Evolutionary conservation across 768 basidiomycete species (phyloP), one percentile per base, ranked within the genome.

Genomic region (Plicaturopsis crispa): DNA sequence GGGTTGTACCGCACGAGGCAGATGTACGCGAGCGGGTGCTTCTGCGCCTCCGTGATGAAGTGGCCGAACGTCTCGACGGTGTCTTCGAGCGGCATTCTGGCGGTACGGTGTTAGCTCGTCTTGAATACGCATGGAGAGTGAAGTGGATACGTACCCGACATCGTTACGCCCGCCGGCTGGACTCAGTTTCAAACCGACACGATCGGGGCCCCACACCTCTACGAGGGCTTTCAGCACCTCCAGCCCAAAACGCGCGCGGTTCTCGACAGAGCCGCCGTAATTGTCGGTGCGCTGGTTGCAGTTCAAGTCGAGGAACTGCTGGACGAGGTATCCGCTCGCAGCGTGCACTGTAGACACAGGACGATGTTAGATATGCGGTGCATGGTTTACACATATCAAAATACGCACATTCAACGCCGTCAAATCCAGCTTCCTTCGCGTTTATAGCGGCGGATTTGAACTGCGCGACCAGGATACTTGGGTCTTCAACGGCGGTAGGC

Each of bases 261-360:
- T 66, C 47, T 66, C 65, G 32, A 67, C 39, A 16, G 54, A 56
- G 2, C 70, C 70, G 11, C 71, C 70, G 49, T 63, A 73, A 31
- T 53, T 48, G 54, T 69, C 67, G 11, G 57, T 65, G 24, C 66
- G 61, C 37, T 59, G 50, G 53, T 69, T 67, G 17, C 52, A 42
- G 5, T 43, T 48, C 22, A 48, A 40, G 41, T 64, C 57, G 19
- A 61, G 36, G 52, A 67, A 66, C 43, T 67, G 62, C 43, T 67
- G 57, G 19, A 55, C 41, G 12, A 55, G 45, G 31, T 54, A 55
- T 12, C 54, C 55, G 39, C 47, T 41, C 7, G 50, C 43, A 18
- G 39, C 47, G 30, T 38, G 45, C 59, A 67, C 8, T 47, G 16
- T 13, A n/a, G 5, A 7, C 2, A 17, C n/a, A 32, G n/a, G n/a